Base-by-base conservation (phyloP, 2,329 filamentous ascomycete genomes). In the Aspergillus ibericus region DNA sequence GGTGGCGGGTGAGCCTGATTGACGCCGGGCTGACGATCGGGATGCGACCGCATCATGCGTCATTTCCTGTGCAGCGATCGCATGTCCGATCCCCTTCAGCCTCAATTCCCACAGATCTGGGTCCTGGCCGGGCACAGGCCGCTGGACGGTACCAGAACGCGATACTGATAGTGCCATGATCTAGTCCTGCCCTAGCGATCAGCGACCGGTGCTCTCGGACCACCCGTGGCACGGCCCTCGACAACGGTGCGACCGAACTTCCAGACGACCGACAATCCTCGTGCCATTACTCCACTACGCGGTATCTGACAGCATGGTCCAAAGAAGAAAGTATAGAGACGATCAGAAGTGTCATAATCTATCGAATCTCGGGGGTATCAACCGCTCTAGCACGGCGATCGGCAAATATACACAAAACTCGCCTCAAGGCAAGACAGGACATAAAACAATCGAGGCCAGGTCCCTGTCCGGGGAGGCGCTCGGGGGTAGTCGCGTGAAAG, bases 401-500 rank as follows among this genome's bases (percentile, higher is more conserved):
- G 29, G 29, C 47, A 55, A 61, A 55, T 58, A 52, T 61, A 59
- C 59, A 61, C 40, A 32, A 48, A 52, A 18, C 40, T 54, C 46
- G 40, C 49, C 42, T 27, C 27, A 34, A 40, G 56, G 51, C 51
- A 53, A 53, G 36, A 34, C 38, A 40, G 9, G 50, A 38, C 38
- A 38, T 48, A 18, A 42, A 55, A 40, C 22, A 59, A 56, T 46
- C 46, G 59, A 56, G 49, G 36, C 53, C 51, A 44, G 53, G 47
- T 53, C 40, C 35, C 44, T 50, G 18, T 35, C 9, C n/a, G 22
- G 15, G 29, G 9, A 36, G 29, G 5, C 13, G 5, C 48, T 36
- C 48, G 35, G 59, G 58, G 59, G 55, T 58, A 60, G 47, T 56
- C 56, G 46, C 46, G 15, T 27, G 15, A 40, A 59, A 62, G 59